Conservation (phyloP, 176 grass and related monocot species). For the Carex kokanica region DNA sequence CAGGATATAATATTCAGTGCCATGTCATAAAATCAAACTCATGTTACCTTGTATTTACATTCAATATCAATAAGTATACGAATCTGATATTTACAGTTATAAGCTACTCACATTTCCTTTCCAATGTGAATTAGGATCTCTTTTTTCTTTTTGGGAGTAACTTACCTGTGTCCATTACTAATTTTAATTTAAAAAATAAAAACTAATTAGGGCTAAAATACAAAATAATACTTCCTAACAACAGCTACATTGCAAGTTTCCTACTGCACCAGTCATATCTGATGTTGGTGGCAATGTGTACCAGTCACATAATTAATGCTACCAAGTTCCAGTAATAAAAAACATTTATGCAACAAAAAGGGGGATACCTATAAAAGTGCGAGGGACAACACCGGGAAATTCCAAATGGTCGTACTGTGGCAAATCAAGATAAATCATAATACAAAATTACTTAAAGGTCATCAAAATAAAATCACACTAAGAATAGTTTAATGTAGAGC, state of each 20-base stretch:
- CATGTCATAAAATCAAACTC: not conserved
- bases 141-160: not conserved
- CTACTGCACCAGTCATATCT: not conserved
- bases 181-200: not conserved
- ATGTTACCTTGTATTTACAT: not conserved
- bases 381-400: constrained; percentile 91
- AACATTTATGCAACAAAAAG: constrained; percentile 6
- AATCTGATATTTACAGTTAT: not conserved
- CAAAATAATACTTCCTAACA: not conserved
- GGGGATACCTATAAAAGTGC: constrained; percentile 82
- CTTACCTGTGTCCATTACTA: not conserved
- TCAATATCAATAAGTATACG: not conserved
- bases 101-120: not conserved
- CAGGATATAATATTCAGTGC: not conserved
- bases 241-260: not conserved
- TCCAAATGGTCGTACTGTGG: constrained; percentile 89
- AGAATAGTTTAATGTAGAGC: not conserved
- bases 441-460: constrained; percentile 11
- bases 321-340: not conserved
- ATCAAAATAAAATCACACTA: constrained; percentile 12
- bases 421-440: constrained; percentile 8
- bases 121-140: not conserved
- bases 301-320: not conserved
- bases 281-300: not conserved
- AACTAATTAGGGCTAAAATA: not conserved